These are phyloP conservation scores for Ceratobasidium sp. DNA, from an alignment of 1,284 basidiomycete species.

Conservation along the genomic window DNA sequence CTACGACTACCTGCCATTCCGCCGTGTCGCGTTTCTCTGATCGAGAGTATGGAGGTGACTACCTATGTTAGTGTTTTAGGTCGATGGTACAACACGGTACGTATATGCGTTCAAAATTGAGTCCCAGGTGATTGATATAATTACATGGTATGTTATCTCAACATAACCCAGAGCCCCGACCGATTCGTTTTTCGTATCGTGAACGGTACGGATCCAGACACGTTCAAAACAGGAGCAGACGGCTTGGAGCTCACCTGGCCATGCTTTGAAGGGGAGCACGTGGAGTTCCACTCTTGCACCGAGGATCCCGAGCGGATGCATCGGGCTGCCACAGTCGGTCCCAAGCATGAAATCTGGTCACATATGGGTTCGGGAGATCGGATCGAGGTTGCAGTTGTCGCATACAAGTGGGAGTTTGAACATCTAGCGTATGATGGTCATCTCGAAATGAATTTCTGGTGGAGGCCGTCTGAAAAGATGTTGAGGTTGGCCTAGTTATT, in stretches of 20 bases:
- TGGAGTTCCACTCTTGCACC: not conserved
- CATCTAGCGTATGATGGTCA: slow-evolving; percentile 2
- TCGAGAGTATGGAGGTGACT: not conserved
- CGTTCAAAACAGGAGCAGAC: not conserved
- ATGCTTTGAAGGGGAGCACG: not conserved
- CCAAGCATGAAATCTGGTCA: not conserved
- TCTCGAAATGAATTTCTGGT: not conserved
- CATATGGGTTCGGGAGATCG: not conserved
- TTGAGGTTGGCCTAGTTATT: not conserved
- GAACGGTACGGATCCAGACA: not conserved
- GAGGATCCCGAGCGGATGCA: not conserved
- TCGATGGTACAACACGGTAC: not conserved
- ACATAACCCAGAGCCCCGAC: not conserved
- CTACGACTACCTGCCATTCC: not conserved
- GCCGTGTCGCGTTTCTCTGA: not conserved
- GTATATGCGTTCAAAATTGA: not conserved
- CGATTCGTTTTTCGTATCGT: not conserved
- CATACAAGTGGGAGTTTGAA: slow-evolving; percentile 7
- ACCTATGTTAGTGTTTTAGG: not conserved
- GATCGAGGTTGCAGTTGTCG: slow-evolving; percentile 3
- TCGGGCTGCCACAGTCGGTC: not conserved
- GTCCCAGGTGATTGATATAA: no score
- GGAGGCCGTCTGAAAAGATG: not conserved
- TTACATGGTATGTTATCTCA: no score
- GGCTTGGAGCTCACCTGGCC: not conserved